Conservation (phyloP, 495 filamentous ascomycete species). For the Zalerion maritima region DNA sequence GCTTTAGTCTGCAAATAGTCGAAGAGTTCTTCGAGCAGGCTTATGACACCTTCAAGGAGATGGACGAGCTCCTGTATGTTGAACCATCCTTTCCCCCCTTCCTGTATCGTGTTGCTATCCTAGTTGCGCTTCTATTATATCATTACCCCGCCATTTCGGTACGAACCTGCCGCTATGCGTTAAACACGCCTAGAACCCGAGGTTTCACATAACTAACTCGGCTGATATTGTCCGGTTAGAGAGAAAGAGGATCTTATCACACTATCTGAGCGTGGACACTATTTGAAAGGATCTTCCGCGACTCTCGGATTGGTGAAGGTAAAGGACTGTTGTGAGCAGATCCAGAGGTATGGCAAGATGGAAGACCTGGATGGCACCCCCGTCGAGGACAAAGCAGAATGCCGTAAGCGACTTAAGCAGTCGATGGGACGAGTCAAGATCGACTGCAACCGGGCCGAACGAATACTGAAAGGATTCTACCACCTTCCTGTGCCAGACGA, state of each 20-base stretch:
- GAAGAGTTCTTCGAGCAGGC: conserved; percentile 89
- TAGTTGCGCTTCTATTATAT: conserved; percentile 5
- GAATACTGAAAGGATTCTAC: conserved; percentile 52
- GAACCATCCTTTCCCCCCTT: conserved; percentile 4
- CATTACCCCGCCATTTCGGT: conserved; percentile 4
- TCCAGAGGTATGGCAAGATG: conserved; percentile 76
- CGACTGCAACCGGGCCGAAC: conserved; percentile 65
- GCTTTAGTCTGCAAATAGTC: conserved; percentile 80
- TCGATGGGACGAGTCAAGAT: conserved; percentile 56
- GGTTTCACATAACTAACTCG: neutral
- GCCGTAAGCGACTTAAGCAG: conserved; percentile 50
- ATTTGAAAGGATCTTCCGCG: conserved; percentile 95
- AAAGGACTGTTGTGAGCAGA: conserved; percentile 86
- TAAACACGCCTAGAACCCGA: conserved; percentile 1
- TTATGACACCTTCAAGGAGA: conserved; percentile 67
- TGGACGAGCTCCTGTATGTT: conserved; percentile 70
- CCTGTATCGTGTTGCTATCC: conserved; percentile 2
- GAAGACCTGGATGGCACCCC: conserved; percentile 62
- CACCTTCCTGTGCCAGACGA: too few relatives aligned
- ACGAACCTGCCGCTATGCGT: neutral
- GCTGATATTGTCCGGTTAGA: too few relatives aligned
- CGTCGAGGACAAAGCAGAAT: conserved; percentile 48
- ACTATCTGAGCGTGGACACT: conserved; percentile 80
- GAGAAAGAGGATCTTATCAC: conserved; percentile 45
- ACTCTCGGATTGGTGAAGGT: conserved; percentile 88